phyloP scores from a whole-genome alignment of 1,139 yeast species.

The Zygosaccharomyces sapae region DNA sequence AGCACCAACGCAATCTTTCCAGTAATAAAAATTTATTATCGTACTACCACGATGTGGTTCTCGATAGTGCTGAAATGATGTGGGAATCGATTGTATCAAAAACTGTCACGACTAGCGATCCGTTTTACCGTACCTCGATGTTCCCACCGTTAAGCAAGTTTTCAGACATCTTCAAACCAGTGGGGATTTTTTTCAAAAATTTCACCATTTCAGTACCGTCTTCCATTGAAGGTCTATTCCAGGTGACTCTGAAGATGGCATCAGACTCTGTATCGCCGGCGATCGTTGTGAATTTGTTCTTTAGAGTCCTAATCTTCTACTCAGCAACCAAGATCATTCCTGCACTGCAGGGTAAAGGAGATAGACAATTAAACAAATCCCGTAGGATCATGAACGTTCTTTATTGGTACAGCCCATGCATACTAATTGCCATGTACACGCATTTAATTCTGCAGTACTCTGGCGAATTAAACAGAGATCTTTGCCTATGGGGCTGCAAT shows the following conservation, averaged over 20 bases:
- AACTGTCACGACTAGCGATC: constrained; percentile 19
- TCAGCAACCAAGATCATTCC: constrained; percentile 95
- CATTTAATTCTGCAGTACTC: constrained; percentile 88
- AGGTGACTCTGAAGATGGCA: constrained; percentile 61
- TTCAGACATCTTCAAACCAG: constrained; percentile 39
- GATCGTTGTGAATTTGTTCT: constrained; percentile 73
- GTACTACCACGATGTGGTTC: constrained; percentile 26
- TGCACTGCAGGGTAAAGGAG: constrained; percentile 46
- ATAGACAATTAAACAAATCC: constrained; percentile 35
- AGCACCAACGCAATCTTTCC: constrained; percentile 29
- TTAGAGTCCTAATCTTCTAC: constrained; percentile 80
- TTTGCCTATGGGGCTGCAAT: constrained; percentile 55
- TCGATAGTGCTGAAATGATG: constrained; percentile 26
- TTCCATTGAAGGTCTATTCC: constrained; percentile 47
- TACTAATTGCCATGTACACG: constrained; percentile 89
- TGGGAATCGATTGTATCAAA: constrained; percentile 28
- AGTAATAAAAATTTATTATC: constrained; percentile 31
- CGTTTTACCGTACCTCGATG: constrained; percentile 26
- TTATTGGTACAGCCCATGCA: constrained; percentile 88
- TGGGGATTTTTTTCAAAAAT: constrained; percentile 42
- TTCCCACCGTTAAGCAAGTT: constrained; percentile 21
- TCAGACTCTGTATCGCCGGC: constrained; percentile 76
- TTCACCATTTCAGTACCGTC: constrained; percentile 45
- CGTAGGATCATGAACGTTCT: constrained; percentile 51
- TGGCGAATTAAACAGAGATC: constrained; percentile 62